phyloP scores from a whole-genome alignment of 2,329 filamentous ascomycete genomes.

The Cordyceps pruinosa region DNA sequence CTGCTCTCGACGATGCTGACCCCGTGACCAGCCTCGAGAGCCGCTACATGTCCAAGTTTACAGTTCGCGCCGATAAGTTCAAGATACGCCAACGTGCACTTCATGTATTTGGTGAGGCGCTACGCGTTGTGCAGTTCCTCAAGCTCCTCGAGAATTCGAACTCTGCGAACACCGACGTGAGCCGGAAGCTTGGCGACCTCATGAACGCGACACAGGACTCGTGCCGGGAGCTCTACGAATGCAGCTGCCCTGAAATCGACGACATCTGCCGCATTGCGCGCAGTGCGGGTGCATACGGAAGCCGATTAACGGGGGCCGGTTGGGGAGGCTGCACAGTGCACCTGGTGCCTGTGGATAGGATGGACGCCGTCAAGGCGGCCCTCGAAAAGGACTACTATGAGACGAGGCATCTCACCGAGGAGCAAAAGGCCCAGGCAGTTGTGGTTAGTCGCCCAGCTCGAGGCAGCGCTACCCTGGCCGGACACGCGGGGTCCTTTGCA shows the following conservation, averaged over 20 bases:
- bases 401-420: slow-evolving; percentile 56
- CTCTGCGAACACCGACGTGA: slow-evolving; percentile 43
- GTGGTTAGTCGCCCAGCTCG: slow-evolving; percentile 83
- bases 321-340: slow-evolving; percentile 98
- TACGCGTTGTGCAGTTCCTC: slow-evolving; percentile 79
- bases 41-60: slow-evolving; percentile 80
- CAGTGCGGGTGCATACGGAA: slow-evolving; percentile 73
- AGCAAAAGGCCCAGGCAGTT: slow-evolving; percentile 71
- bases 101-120: slow-evolving; percentile 86
- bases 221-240: slow-evolving; percentile 82
- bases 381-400: slow-evolving; percentile 78
- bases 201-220: slow-evolving; percentile 88
- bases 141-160: slow-evolving; percentile 57
- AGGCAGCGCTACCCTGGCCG: slow-evolving; percentile 45
- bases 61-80: slow-evolving; percentile 81
- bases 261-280: slow-evolving; percentile 75
- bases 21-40: slow-evolving; percentile 46
- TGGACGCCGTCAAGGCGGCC: slow-evolving; percentile 68
- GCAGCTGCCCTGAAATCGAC: slow-evolving; percentile 89
- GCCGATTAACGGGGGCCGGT: slow-evolving; percentile 82
- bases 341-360: slow-evolving; percentile 76
- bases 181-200: slow-evolving; percentile 66
- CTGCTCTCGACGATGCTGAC: neutral
- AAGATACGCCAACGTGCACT: slow-evolving; percentile 79
- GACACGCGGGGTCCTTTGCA: slow-evolving; percentile 25